Percentiles rank a stretch among this genome's conserved stretches.
phyloP scores from a whole-genome alignment of 768 basidiomycete species.

The Panaeolus cyanescens region DNA sequence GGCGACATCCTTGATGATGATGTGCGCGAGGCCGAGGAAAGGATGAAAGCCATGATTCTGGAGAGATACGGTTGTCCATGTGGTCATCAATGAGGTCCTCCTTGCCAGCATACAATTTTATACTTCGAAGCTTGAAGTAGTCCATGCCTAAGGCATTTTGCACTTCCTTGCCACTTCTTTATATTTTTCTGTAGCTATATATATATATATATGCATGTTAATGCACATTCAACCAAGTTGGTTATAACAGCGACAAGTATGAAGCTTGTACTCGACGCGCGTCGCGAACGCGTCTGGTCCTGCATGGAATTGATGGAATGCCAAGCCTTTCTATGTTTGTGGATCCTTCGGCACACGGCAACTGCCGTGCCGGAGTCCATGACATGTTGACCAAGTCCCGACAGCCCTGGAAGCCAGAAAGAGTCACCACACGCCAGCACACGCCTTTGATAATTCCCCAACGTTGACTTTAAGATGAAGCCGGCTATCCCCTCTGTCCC shows the following conservation, averaged over 20 bases:
- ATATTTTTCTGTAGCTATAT: too few relatives aligned
- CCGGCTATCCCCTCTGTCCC: constrained; percentile 2
- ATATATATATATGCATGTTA: too few relatives aligned
- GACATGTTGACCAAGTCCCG: not conserved
- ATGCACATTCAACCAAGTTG: too few relatives aligned
- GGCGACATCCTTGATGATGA: too few relatives aligned
- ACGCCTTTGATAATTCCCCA: not conserved
- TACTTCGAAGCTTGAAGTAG: too few relatives aligned
- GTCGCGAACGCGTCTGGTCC: not conserved
- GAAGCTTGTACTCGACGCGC: too few relatives aligned
- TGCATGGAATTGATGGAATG: not conserved
- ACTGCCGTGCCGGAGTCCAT: not conserved
- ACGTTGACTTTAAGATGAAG: not conserved
- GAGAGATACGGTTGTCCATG: too few relatives aligned
- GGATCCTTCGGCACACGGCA: constrained; percentile 1
- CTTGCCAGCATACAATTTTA: too few relatives aligned
- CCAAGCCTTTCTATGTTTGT: not conserved
- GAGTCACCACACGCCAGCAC: not conserved
- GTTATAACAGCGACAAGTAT: too few relatives aligned
- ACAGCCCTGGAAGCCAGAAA: not conserved
- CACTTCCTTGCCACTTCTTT: too few relatives aligned
- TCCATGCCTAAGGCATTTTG: too few relatives aligned
- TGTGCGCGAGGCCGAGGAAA: not conserved
- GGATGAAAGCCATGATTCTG: not conserved
- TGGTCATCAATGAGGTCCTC: too few relatives aligned